Base-by-base conservation (phyloP, 352 stramenopile genomes). In the Blastocystis sp. region DNA sequence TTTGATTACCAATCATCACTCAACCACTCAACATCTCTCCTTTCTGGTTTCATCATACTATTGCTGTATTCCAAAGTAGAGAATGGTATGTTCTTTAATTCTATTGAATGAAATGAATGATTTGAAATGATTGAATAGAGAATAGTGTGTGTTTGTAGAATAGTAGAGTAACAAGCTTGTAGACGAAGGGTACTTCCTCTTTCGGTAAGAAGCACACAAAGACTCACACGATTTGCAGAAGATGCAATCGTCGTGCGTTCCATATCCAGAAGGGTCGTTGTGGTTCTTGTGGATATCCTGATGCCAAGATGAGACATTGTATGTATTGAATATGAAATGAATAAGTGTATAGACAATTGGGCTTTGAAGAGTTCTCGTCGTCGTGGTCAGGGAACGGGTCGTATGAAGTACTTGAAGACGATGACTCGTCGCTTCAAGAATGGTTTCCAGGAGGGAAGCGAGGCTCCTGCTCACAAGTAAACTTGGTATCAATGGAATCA, bases 181-280 rank as follows among this genome's bases (percentile, higher is more conserved):
- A 98, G 96, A 99, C 96, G 89, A 99, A 99, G 92, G 96, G 96
- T 95, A 99, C 96, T 87, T 96, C 96, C 88, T 96, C 92, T 90
- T 99, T 98, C 91, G 96, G 96, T 93, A 98, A 98, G 92, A 94
- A 95, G 90, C 96, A 99, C 93, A 98, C 97, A 90, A 99, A 99
- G 94, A 97, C 95, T 87, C 96, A 99, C 94, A 98, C 96, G 86
- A 92, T 97, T 87, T 99, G 96, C 91, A 93, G 95, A 92, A 94
- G 96, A 87, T 99, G 96, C 91, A 96, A 96, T 87, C 96, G 96
- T 89, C 93, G 92, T 89, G 98, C 95, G 87, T 99, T 96, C 92
- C 96, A 99, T 94, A 96, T 98, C 88, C 96, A 99, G 92, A 99
- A 99, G 95, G 93, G 91, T 87, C 93, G 91, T 75, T 99, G 96